phyloP scores from a whole-genome alignment of 139 green algal genomes.

The Marvania coccoides region DNA sequence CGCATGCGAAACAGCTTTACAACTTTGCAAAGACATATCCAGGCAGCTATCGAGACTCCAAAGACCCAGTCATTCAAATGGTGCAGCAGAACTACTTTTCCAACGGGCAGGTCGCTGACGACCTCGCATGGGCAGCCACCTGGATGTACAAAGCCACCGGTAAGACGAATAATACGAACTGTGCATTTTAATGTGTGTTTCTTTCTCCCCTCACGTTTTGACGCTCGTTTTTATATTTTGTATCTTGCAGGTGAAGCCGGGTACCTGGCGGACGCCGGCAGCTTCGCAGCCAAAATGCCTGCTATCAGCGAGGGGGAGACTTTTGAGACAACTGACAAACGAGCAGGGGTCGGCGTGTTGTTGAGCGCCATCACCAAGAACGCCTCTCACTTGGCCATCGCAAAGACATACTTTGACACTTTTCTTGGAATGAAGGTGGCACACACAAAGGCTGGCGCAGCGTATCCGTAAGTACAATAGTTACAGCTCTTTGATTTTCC shows the following conservation, averaged over 20 bases:
- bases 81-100: conserved; percentile 8
- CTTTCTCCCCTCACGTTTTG: too few relatives aligned
- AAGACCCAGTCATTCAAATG: neutral
- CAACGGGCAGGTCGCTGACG: conserved; percentile 15
- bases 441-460: conserved; percentile 17
- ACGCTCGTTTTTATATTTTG: neutral
- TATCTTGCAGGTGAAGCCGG: neutral
- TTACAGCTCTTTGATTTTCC: too few relatives aligned
- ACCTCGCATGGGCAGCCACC: conserved; percentile 27
- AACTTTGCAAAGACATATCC: conserved; percentile 4
- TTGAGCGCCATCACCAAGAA: neutral
- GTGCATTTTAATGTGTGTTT: too few relatives aligned
- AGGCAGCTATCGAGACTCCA: conserved; percentile 1
- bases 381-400: neutral
- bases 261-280: conserved; percentile 3
- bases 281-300: neutral
- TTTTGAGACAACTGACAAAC: conserved; percentile 3
- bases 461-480: too few relatives aligned
- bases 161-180: neutral
- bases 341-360: conserved; percentile 3
- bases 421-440: conserved; percentile 5
- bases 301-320: neutral
- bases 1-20: conserved; percentile 18
- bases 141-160: conserved; percentile 24
- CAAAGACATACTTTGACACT: conserved; percentile 8